Evolutionary conservation across 352 stramenopile genomes (phyloP).

Genomic region (Pythium oligandrum): DNA sequence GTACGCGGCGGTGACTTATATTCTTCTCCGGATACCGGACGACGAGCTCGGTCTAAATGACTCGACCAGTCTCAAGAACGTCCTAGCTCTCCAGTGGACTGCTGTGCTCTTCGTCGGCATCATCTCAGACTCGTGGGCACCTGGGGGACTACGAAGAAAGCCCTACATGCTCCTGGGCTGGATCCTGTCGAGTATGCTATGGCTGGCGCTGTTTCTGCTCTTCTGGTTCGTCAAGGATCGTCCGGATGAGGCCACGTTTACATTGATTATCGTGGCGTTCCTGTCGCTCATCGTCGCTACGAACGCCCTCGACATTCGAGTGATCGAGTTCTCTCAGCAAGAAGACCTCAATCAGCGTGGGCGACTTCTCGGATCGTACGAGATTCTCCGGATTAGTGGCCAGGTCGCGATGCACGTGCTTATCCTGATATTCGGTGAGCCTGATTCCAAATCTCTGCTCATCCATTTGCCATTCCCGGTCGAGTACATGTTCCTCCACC

Average conservation of each 20-base stretch:
- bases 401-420: slow-evolving; percentile 22
- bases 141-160: slow-evolving; percentile 37
- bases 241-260: slow-evolving; percentile 2
- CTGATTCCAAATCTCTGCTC: slow-evolving; percentile 4
- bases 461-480: slow-evolving; percentile 15
- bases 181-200: slow-evolving; percentile 17
- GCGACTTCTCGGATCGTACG: slow-evolving; percentile 26
- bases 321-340: slow-evolving; percentile 43
- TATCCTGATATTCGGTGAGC: slow-evolving; percentile 10
- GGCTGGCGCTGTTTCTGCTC: slow-evolving; percentile 24
- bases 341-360: slow-evolving; percentile 29
- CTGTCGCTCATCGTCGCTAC: slow-evolving; percentile 25
- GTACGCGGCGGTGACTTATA: slow-evolving; percentile 19
- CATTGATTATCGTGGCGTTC: slow-evolving; percentile 20
- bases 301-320: slow-evolving; percentile 29
- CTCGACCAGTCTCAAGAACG: slow-evolving; percentile 11
- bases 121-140: slow-evolving; percentile 26
- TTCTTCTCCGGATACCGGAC: slow-evolving; percentile 11
- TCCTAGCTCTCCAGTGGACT: slow-evolving; percentile 29
- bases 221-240: slow-evolving; percentile 12
- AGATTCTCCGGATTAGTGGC: slow-evolving; percentile 22
- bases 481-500: slow-evolving; percentile 23
- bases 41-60: slow-evolving; percentile 9
- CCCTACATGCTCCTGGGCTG: slow-evolving; percentile 70
- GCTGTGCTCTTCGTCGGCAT: slow-evolving; percentile 27